Evolutionary conservation across 352 stramenopile genomes (phyloP).

Genomic region (Aphanomyces invadans): DNA sequence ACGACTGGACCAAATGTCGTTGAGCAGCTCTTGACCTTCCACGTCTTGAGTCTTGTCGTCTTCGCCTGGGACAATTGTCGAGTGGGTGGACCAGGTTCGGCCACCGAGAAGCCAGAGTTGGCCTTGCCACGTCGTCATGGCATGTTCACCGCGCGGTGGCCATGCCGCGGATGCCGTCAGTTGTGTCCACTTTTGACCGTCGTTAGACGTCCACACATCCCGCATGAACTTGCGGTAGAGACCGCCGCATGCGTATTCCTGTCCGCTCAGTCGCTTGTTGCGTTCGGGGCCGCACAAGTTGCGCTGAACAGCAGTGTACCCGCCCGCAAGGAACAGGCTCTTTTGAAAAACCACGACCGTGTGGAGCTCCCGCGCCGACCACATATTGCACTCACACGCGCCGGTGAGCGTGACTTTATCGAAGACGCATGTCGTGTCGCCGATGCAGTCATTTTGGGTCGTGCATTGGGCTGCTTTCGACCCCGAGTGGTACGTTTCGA

Average conservation of each 20-base stretch:
- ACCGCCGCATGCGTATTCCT: constrained; percentile 60
- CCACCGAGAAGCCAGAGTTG: constrained; percentile 52
- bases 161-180: constrained; percentile 40
- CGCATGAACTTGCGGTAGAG: constrained; percentile 59
- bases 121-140: constrained; percentile 53
- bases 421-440: constrained; percentile 49
- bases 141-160: constrained; percentile 50
- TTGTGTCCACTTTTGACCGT: constrained; percentile 51
- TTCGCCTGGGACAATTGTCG: not conserved
- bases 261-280: constrained; percentile 39
- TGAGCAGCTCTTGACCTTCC: constrained; percentile 33
- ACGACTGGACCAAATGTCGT: constrained; percentile 60
- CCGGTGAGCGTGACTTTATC: constrained; percentile 35
- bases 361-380: constrained; percentile 66
- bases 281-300: constrained; percentile 61
- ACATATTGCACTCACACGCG: constrained; percentile 66
- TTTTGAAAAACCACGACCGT: constrained; percentile 39
- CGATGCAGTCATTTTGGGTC: constrained; percentile 55
- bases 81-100: constrained; percentile 35
- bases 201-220: constrained; percentile 58
- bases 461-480: constrained; percentile 43
- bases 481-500: constrained; percentile 46
- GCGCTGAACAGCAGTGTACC: constrained; percentile 53
- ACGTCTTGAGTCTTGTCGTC: constrained; percentile 19
- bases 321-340: constrained; percentile 47